Evolutionary conservation across 768 basidiomycete genomes (phyloP).

Genomic region (Trametes elegans): DNA sequence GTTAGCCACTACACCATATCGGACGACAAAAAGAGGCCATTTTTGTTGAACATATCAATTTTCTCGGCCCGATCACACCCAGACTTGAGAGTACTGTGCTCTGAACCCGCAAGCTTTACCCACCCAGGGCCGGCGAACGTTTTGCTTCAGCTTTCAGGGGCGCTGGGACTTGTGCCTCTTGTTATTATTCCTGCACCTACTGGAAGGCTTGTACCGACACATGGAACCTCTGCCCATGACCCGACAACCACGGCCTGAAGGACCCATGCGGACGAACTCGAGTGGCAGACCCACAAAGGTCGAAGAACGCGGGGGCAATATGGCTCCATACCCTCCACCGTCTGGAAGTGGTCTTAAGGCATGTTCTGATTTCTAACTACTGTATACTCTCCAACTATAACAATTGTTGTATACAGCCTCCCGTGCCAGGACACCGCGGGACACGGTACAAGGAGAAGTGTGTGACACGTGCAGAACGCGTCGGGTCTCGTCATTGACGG

Average conservation of each 20-base stretch:
- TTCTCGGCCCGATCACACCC: too few species aligned
- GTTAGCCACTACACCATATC: conserved; percentile 18
- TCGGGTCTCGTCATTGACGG: not conserved
- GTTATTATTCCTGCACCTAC: too few species aligned
- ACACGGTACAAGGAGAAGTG: conserved; percentile 25
- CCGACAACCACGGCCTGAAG: not conserved
- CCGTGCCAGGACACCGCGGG: conserved; percentile 1
- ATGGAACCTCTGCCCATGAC: not conserved
- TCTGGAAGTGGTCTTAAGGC: conserved; percentile 5
- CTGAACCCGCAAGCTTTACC: not conserved
- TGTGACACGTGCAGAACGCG: not conserved
- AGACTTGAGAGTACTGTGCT: not conserved
- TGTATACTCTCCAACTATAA: too few species aligned
- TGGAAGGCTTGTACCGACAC: too few species aligned
- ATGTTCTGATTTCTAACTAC: not conserved
- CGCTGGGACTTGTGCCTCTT: too few species aligned
- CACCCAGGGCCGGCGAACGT: not conserved
- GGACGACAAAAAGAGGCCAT: not conserved
- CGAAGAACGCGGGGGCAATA: conserved; percentile 2
- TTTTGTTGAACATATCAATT: too few species aligned
- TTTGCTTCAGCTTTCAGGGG: too few species aligned
- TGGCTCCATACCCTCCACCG: conserved; percentile 1
- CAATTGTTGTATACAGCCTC: not conserved
- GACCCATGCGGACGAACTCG: conserved; percentile 3
- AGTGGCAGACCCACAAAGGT: not conserved